A percentile compares a stretch with the other conserved stretches of the same genome.
Evolutionary conservation across 1,284 basidiomycete species (phyloP).

Genomic region (Rhodotorula mucilaginosa): DNA sequence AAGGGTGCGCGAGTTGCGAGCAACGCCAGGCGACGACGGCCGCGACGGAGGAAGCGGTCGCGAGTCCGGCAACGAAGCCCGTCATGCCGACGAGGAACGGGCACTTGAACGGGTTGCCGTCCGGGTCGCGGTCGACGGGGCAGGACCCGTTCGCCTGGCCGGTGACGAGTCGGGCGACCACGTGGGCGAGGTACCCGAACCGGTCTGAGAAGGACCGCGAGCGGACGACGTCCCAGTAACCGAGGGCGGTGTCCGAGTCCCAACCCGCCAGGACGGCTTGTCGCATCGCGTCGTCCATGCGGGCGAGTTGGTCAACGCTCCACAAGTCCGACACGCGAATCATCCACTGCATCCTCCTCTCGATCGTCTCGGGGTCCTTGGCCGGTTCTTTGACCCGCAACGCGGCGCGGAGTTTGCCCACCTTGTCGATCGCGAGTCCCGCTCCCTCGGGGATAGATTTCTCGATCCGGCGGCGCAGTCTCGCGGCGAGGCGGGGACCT

Average conservation of each 20-base stretch:
- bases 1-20: neutral
- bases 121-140: conserved; percentile 27
- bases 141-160: conserved; percentile 16
- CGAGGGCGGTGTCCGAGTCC: conserved; percentile 46
- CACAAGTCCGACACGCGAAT: conserved; percentile 80
- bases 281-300: conserved; percentile 59
- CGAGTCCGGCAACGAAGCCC: conserved; percentile 28
- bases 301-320: conserved; percentile 70
- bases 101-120: conserved; percentile 28
- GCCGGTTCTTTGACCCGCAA: conserved; percentile 72
- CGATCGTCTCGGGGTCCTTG: conserved; percentile 66
- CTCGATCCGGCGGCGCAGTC: conserved; percentile 73
- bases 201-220: neutral
- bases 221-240: conserved; percentile 38
- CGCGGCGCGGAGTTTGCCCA: conserved; percentile 67
- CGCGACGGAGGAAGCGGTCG: neutral
- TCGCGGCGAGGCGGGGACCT: conserved; percentile 83
- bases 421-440: conserved; percentile 74
- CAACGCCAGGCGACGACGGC: conserved; percentile 7
- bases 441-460: conserved; percentile 66
- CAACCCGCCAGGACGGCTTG: conserved; percentile 47
- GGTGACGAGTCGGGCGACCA: conserved; percentile 1
- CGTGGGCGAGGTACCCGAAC: conserved; percentile 4
- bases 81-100: conserved; percentile 31
- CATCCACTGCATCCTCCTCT: conserved; percentile 92